These are phyloP conservation scores for Boletus edulis DNA, from an alignment of 768 basidiomycete genomes.

Conservation along the genomic window DNA sequence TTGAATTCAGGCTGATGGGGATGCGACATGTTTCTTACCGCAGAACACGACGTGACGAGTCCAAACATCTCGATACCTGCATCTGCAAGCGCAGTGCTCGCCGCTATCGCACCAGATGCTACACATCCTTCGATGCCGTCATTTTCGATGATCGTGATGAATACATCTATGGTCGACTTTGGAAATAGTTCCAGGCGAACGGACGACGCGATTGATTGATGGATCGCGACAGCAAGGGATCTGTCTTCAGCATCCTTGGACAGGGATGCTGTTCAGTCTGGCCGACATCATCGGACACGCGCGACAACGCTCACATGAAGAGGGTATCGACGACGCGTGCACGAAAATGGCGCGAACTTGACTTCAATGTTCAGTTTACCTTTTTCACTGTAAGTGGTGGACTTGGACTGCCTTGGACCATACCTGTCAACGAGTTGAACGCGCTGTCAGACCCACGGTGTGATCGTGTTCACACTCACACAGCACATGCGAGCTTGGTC, in stretches of 20 bases:
- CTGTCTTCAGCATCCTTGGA: conserved; percentile 91
- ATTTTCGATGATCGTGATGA: conserved; percentile 86
- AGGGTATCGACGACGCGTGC: conserved; percentile 70
- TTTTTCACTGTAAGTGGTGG: conserved; percentile 76
- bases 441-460: not conserved
- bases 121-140: conserved; percentile 89
- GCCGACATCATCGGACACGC: not conserved
- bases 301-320: conserved; percentile 62
- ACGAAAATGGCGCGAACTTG: conserved; percentile 95
- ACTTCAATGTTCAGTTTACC: conserved; percentile 93
- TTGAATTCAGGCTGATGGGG: conserved; percentile 1
- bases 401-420: conserved; percentile 84
- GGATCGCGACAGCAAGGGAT: conserved; percentile 76
- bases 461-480: conserved; percentile 53
- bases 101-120: conserved; percentile 83
- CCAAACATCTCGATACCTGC: conserved; percentile 92
- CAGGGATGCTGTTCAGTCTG: conserved; percentile 2
- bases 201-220: conserved; percentile 81
- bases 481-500: conserved; percentile 94
- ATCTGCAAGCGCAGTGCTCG: conserved; percentile 87
- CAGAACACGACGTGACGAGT: conserved; percentile 79
- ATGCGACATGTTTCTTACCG: conserved; percentile 44
- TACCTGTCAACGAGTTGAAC: conserved; percentile 48
- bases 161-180: conserved; percentile 91
- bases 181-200: conserved; percentile 89